These are phyloP conservation scores for Pythium dissotocum DNA, from an alignment of 352 stramenopile species.

Conservation along the genomic window DNA sequence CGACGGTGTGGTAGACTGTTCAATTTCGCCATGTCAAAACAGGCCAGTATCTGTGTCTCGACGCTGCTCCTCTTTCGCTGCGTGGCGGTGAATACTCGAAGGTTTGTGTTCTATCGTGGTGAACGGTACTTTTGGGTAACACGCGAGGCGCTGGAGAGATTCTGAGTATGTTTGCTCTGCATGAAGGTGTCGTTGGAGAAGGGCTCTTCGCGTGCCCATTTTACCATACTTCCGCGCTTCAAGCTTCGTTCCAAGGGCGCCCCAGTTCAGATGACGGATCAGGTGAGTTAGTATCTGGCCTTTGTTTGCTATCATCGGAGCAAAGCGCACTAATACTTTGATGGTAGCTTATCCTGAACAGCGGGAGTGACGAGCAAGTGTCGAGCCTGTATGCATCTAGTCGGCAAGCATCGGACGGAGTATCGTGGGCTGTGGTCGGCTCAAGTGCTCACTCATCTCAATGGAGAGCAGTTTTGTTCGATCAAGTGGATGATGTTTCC, in stretches of 20 bases:
- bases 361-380: conserved; percentile 42
- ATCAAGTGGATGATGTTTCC: conserved; percentile 29
- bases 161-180: not conserved
- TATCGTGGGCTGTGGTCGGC: conserved; percentile 42
- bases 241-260: conserved; percentile 66
- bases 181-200: conserved; percentile 49
- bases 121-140: too few relatives aligned
- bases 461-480: conserved; percentile 60
- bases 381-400: conserved; percentile 74
- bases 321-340: not conserved
- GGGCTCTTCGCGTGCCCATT: conserved; percentile 49
- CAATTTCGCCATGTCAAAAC: conserved; percentile 68
- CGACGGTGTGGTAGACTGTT: conserved; percentile 37
- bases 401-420: conserved; percentile 36
- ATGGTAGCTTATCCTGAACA: conserved; percentile 50
- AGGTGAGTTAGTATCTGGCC: conserved; percentile 32
- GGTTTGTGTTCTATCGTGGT: conserved; percentile 24
- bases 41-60: conserved; percentile 55
- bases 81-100: conserved; percentile 53
- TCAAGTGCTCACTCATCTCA: conserved; percentile 61
- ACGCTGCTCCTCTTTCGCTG: conserved; percentile 44
- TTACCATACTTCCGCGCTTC: conserved; percentile 58
- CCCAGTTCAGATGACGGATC: conserved; percentile 64
- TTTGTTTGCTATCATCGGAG: not conserved
- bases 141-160: not conserved